Base-by-base conservation (phyloP, 352 stramenopile species). In the Globisporangium parvum region DNA sequence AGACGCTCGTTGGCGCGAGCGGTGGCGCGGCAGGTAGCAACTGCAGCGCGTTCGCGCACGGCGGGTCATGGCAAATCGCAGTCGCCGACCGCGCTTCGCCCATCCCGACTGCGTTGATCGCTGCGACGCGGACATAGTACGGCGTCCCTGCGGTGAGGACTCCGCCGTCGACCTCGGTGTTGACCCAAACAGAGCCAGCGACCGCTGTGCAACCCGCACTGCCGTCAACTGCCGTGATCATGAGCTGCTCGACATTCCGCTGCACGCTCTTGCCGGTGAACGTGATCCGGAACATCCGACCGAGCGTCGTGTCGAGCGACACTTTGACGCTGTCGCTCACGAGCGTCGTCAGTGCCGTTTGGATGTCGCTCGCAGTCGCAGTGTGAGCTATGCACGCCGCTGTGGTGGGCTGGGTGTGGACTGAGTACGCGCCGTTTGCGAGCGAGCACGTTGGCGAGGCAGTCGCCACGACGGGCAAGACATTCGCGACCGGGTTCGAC, bases 71-170 rank as follows among this genome's bases (percentile, higher is more conserved):
- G 49, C 71, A 84, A 1, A 79, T 31, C 1, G 71, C 55, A 12
- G 69, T 77, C 14, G 84, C 83, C 2, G 65, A 48, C 20, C 67
- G 59, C 8, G 71, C 66, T 6, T 75, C 58, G 20, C 95, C 89
- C 10, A 85, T 47, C 2, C 95, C 96, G 45, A 93, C 72, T 2
- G 59, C 68, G 62, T 98, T 98, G 2, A 96, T 53, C 9, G 95
- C 94, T 6, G 87, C 75, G 0, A 98, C 75, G 12, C 87, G 78
- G 3, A 98, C 73, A 55, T 85, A 97, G 66, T 98, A 98, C 1
- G 75, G 62, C 26, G 78, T 76, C 1, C 95, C 95, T 24, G 88
- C 66, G 26, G 59, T 59, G 6, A 99, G 51, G 3, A 75, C 62
- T 17, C 81, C 87, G 10, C 91, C 91, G 53, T 97, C 69, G 24